Percentiles rank a stretch among this genome's conserved stretches.
Evolutionary conservation across 768 basidiomycete species (phyloP).

Genomic region (Boletus rubescentipes): DNA sequence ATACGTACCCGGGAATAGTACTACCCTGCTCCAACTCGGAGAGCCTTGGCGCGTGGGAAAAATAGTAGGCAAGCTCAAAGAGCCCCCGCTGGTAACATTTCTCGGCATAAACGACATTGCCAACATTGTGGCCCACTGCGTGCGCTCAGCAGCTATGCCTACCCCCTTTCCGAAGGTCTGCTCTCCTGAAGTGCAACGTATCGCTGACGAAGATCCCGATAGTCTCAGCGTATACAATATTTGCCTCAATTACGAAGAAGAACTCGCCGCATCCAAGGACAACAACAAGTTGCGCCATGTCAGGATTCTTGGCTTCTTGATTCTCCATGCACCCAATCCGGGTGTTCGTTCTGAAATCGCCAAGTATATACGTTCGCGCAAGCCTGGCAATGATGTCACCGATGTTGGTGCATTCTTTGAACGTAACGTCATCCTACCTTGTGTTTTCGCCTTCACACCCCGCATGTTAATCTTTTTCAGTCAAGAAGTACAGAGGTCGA

Average conservation of each 20-base stretch:
- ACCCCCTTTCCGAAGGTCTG: neutral
- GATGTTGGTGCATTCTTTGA: conserved; percentile 6
- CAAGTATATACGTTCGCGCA: conserved; percentile 7
- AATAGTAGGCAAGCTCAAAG: too few species aligned
- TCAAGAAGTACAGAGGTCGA: conserved; percentile 14
- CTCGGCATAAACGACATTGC: too few species aligned
- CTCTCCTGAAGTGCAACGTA: neutral
- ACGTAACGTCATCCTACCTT: neutral
- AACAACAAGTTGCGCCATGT: neutral
- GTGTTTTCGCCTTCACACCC: neutral
- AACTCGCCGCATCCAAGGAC: neutral
- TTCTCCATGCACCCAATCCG: conserved; percentile 3
- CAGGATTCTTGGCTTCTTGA: conserved; percentile 5
- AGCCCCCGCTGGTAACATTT: too few species aligned
- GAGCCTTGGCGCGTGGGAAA: too few species aligned
- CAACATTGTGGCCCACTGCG: too few species aligned
- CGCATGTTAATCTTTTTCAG: conserved; percentile 2
- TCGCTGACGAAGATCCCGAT: neutral
- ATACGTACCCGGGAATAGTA: too few species aligned
- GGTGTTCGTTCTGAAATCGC: conserved; percentile 8
- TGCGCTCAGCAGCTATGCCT: neutral
- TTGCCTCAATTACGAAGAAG: neutral
- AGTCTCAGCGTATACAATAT: neutral
- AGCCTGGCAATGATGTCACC: neutral
- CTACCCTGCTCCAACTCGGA: too few species aligned